Evolutionary conservation across 441 rosid genomes (phyloP).

Genomic region (Aquilaria agallochum): DNA sequence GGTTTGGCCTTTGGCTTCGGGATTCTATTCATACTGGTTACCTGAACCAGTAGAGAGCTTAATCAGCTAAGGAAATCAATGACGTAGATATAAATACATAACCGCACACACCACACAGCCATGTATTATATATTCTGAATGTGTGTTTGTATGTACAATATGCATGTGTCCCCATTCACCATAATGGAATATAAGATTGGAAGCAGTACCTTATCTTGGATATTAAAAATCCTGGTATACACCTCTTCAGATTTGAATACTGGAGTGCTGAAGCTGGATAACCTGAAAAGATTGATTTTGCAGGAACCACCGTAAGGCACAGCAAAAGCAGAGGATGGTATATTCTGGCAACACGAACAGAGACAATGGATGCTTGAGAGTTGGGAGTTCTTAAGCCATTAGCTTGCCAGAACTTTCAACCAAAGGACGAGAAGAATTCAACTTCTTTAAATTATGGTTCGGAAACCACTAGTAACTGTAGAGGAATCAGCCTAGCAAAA

Average conservation of each 20-base stretch:
- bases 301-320: not conserved
- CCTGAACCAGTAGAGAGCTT: conserved; percentile 29
- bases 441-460: not conserved
- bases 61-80: not conserved
- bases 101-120: not conserved
- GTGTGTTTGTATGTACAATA: not conserved
- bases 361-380: not conserved
- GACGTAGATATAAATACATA: not conserved
- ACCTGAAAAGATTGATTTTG: conserved; percentile 31
- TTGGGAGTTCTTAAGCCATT: not conserved
- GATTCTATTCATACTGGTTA: conserved; percentile 51
- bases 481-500: too few relatives aligned
- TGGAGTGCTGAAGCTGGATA: conserved; percentile 50
- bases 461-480: not conserved
- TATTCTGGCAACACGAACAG: not conserved
- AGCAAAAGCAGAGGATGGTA: not conserved
- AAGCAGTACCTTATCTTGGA: conserved; percentile 82
- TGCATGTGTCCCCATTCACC: not conserved
- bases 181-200: not conserved
- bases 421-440: not conserved
- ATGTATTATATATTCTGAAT: not conserved
- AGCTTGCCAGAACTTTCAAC: too few relatives aligned
- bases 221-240: conserved; percentile 43
- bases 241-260: conserved; percentile 85
- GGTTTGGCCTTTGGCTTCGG: conserved; percentile 90